phyloP scores from a whole-genome alignment of 2,329 filamentous ascomycete species.

The Cercospora canescens region DNA sequence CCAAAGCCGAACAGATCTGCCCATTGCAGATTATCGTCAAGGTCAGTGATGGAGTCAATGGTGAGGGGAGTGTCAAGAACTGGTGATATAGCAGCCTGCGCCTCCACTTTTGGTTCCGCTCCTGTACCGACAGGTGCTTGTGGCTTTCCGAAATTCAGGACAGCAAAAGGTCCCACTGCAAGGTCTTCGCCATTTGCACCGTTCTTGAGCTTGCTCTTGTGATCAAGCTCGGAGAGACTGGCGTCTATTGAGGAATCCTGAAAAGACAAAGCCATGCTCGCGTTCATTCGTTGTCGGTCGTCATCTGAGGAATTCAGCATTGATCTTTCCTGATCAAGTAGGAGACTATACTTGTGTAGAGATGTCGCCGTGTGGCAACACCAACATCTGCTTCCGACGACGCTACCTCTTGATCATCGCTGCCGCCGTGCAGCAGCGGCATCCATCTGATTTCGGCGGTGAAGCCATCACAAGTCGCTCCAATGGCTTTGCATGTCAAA shows the following conservation, averaged over 20 bases:
- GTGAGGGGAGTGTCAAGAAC: conserved; percentile 1
- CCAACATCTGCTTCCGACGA: neutral
- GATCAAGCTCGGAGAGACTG: conserved; percentile 9
- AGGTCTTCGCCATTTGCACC: neutral
- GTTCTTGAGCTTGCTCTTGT: conserved; percentile 4
- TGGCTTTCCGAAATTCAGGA: conserved; percentile 1
- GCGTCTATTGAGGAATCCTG: conserved; percentile 4
- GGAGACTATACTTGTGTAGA: neutral
- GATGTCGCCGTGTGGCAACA: neutral
- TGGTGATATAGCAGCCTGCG: neutral
- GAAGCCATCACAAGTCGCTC: conserved; percentile 1
- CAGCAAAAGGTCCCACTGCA: conserved; percentile 10
- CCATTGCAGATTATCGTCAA: conserved; percentile 13
- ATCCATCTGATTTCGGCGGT: conserved; percentile 5
- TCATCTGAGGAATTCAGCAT: neutral
- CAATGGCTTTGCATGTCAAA: conserved; percentile 9
- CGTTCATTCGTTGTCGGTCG: conserved; percentile 9
- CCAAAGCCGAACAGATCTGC: conserved; percentile 14
- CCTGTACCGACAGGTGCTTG: neutral
- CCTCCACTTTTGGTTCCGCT: neutral
- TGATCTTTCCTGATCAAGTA: neutral
- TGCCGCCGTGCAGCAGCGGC: neutral
- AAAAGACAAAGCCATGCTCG: neutral
- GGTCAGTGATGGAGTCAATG: conserved; percentile 3
- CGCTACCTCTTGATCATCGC: neutral